Percentiles rank a stretch among this genome's conserved stretches.
Evolutionary conservation across 2,329 filamentous ascomycete species (phyloP).

Genomic region (Saccharata proteae): DNA sequence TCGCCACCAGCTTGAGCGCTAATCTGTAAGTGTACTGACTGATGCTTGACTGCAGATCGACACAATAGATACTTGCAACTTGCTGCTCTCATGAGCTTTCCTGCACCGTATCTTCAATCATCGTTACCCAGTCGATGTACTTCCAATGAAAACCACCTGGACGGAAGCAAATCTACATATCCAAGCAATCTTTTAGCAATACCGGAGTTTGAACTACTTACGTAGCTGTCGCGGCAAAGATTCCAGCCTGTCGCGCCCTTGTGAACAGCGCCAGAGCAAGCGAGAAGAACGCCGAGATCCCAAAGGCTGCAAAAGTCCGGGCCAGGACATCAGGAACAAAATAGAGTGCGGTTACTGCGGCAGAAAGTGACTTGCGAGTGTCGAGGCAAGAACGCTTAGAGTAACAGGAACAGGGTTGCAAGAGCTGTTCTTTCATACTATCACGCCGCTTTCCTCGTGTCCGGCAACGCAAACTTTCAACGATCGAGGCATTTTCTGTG

Average conservation of each 20-base stretch:
- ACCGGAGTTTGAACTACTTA: background rate
- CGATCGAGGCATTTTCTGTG: background rate
- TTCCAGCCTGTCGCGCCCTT: constrained; percentile 1
- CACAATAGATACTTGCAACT: too few relatives aligned
- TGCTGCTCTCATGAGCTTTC: too few relatives aligned
- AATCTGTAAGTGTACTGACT: too few relatives aligned
- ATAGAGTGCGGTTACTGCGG: background rate
- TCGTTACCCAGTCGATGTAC: constrained; percentile 1
- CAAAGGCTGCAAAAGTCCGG: background rate
- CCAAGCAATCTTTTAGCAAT: background rate
- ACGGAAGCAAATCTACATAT: constrained; percentile 1
- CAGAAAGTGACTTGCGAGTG: background rate
- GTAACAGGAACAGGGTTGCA: background rate
- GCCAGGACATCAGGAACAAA: background rate
- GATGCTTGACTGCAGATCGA: too few relatives aligned
- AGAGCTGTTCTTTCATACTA: background rate
- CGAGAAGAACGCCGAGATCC: constrained; percentile 1
- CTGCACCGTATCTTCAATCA: too few relatives aligned
- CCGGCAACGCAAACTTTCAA: too few relatives aligned
- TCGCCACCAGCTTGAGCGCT: too few relatives aligned
- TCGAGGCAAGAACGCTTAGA: background rate
- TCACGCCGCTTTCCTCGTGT: background rate
- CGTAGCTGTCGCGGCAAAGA: constrained; percentile 4
- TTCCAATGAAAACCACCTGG: constrained; percentile 4
- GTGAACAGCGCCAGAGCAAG: constrained; percentile 1